Conservation (phyloP, 2,329 filamentous ascomycete genomes). For the Trichoderma semiorbis region DNA sequence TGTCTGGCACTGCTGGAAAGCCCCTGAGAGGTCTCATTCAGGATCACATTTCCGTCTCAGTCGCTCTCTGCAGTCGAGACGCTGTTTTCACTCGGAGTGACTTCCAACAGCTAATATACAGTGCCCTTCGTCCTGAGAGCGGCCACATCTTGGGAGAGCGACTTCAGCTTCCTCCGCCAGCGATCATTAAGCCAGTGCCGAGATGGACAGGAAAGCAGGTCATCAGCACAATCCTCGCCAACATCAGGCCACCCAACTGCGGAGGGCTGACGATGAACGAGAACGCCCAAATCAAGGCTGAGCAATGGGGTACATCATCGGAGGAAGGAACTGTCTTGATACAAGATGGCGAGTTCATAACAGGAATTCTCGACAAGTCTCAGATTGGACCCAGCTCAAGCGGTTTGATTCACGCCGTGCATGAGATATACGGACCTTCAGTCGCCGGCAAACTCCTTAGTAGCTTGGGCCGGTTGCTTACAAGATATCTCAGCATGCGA, state of each 20-base stretch:
- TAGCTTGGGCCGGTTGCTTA: conserved; percentile 83
- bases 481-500: conserved; percentile 85
- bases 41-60: conserved; percentile 94
- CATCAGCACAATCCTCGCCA: conserved; percentile 87
- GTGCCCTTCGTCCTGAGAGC: conserved; percentile 82
- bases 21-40: conserved; percentile 94
- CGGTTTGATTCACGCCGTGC: conserved; percentile 85
- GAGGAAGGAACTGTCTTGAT: conserved; percentile 83
- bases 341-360: conserved; percentile 81
- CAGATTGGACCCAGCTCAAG: conserved; percentile 86
- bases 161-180: conserved; percentile 76
- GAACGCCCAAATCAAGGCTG: conserved; percentile 72
- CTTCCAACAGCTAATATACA: conserved; percentile 93
- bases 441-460: conserved; percentile 84
- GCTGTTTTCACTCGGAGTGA: conserved; percentile 84
- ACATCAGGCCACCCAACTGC: conserved; percentile 76
- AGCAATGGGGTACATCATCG: conserved; percentile 66
- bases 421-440: conserved; percentile 88
- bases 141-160: conserved; percentile 81
- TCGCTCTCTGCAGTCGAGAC: conserved; percentile 85
- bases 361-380: conserved; percentile 90
- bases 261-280: conserved; percentile 75
- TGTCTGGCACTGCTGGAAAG: conserved; percentile 90
- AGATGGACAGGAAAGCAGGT: conserved; percentile 97
- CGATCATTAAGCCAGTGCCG: conserved; percentile 73